Percentiles rank a stretch among this genome's conserved stretches.
Evolutionary conservation across 306 rosid species (phyloP).

Genomic region (Prunus armeniaca): DNA sequence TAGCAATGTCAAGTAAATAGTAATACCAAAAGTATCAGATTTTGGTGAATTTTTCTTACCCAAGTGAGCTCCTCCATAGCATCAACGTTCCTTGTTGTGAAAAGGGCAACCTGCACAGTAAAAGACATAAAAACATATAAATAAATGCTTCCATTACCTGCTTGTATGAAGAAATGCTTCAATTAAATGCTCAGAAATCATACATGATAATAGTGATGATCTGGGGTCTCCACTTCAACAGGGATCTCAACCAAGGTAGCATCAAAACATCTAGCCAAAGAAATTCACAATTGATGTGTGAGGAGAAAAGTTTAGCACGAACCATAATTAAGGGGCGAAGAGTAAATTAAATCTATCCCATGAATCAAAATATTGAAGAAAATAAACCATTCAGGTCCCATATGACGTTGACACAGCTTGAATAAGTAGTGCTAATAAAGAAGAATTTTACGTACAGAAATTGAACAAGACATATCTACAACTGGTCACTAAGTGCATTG

Average conservation of each 20-base stretch:
- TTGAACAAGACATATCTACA: neutral
- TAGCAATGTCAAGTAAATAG: no score
- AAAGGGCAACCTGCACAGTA: constrained; percentile 24
- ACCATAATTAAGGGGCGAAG: neutral
- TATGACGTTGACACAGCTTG: neutral
- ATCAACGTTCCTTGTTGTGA: constrained; percentile 25
- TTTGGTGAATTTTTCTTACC: constrained; percentile 21
- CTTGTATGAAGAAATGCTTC: neutral
- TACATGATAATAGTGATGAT: constrained; percentile 34
- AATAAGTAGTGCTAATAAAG: neutral
- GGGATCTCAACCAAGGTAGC: constrained; percentile 34
- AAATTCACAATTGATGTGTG: neutral
- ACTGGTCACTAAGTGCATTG: neutral
- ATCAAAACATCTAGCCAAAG: constrained; percentile 24
- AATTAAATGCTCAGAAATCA: neutral
- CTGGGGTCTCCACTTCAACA: constrained; percentile 32
- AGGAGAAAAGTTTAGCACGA: neutral
- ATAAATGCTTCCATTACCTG: neutral
- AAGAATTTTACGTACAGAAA: neutral
- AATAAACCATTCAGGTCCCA: neutral
- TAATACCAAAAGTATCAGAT: neutral
- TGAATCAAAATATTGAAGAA: neutral
- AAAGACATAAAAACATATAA: neutral
- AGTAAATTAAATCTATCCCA: neutral
- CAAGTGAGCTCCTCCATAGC: constrained; percentile 37